A percentile compares a stretch with the other conserved stretches of the same genome.
These are phyloP conservation scores for Fusarium anguioides DNA, from an alignment of 2,329 filamentous ascomycete genomes.

Conservation along the genomic window DNA sequence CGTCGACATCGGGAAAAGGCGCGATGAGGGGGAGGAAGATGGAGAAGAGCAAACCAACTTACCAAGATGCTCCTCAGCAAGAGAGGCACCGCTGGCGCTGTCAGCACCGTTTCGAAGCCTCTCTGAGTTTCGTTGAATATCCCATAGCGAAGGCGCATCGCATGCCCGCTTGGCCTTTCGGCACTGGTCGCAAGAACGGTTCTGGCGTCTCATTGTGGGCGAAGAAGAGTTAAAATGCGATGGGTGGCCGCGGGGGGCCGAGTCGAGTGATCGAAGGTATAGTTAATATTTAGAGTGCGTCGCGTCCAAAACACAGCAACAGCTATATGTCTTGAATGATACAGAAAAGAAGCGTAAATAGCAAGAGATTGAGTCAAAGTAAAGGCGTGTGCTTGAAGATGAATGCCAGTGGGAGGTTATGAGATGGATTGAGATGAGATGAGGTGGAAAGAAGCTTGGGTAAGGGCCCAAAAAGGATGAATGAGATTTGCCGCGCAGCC, in stretches of 20 bases:
- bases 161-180: constrained; percentile 47
- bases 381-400: constrained; percentile 13
- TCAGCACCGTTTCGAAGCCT: constrained; percentile 40
- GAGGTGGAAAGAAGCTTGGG: constrained; percentile 14
- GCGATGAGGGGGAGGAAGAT: constrained; percentile 20
- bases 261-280: constrained; percentile 6
- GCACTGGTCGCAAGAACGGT: constrained; percentile 46
- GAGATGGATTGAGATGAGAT: constrained; percentile 30
- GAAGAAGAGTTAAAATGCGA: constrained; percentile 9
- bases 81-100: constrained; percentile 35
- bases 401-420: constrained; percentile 20
- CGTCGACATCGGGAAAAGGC: constrained; percentile 29
- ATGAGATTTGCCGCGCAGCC: constrained; percentile 44
- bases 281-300: constrained; percentile 4
- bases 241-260: neutral
- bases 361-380: constrained; percentile 16
- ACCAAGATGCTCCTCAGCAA: constrained; percentile 45
- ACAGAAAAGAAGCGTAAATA: neutral
- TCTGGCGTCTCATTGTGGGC: constrained; percentile 44
- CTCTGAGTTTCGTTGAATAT: constrained; percentile 45
- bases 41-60: constrained; percentile 24
- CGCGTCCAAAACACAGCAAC: constrained; percentile 24
- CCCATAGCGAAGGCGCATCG: constrained; percentile 46
- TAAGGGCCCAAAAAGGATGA: constrained; percentile 34
- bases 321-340: neutral